phyloP scores from a whole-genome alignment of 148 eudicot genomes.

The Oxyria digyna region DNA sequence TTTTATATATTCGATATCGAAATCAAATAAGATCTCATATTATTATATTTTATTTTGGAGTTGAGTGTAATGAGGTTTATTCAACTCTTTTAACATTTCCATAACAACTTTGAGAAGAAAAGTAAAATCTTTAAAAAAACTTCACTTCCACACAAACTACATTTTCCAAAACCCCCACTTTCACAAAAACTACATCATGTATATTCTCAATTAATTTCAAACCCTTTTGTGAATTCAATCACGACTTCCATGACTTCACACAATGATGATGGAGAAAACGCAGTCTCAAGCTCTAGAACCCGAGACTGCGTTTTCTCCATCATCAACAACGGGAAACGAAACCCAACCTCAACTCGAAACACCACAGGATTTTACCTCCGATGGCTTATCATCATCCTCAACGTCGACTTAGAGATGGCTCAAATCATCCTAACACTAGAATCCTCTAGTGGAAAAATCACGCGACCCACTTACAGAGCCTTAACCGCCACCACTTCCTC shows the following conservation, averaged over 20 bases:
- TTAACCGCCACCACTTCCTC: constrained; percentile 6
- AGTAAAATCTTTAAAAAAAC: too few species aligned
- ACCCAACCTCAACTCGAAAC: not conserved
- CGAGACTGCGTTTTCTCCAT: not conserved
- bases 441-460: not conserved
- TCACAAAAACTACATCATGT: not conserved
- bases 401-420: not conserved
- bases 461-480: not conserved
- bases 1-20: too few species aligned
- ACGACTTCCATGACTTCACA: not conserved
- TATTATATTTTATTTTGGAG: too few species aligned
- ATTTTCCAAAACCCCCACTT: not conserved
- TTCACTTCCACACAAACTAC: too few species aligned
- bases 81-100: too few species aligned
- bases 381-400: not conserved
- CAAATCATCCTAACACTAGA: constrained; percentile 1
- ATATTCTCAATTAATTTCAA: not conserved
- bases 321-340: not conserved
- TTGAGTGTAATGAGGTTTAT: too few species aligned
- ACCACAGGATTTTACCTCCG: not conserved
- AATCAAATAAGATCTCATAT: too few species aligned
- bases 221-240: not conserved
- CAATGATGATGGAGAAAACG: not conserved
- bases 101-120: too few species aligned
- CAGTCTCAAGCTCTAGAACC: not conserved